These are phyloP conservation scores for Apiotrichum domesticum DNA, from an alignment of 1,284 basidiomycete species.

Conservation along the genomic window DNA sequence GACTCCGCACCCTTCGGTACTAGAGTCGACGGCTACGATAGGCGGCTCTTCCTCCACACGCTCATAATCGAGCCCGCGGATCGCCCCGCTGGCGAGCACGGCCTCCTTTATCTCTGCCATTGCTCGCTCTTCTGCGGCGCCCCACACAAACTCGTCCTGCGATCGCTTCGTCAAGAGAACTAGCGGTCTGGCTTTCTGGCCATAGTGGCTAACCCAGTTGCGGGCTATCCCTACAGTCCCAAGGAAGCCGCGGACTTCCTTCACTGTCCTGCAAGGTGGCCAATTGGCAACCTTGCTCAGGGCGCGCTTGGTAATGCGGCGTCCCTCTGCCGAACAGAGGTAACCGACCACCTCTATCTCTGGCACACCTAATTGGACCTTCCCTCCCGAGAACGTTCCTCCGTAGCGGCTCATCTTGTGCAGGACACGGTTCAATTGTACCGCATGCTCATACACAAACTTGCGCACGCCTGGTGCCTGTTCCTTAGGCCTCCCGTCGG, in stretches of 20 bases:
- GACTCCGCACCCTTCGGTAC: no score
- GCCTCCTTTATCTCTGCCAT: no score
- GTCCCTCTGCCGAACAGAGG: not conserved
- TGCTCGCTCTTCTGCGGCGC: no score
- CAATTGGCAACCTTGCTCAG: slow-evolving; percentile 1
- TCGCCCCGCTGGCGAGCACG: no score
- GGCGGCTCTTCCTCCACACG: no score
- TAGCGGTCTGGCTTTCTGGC: not conserved
- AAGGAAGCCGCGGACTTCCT: slow-evolving; percentile 1
- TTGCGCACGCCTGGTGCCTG: not conserved
- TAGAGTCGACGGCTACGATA: no score
- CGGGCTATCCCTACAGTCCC: slow-evolving; percentile 3
- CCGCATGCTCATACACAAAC: slow-evolving; percentile 7
- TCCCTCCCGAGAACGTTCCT: slow-evolving; percentile 9
- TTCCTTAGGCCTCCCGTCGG: not conserved
- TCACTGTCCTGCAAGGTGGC: not conserved
- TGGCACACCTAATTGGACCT: slow-evolving; percentile 1
- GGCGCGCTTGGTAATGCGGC: not conserved
- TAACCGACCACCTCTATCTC: slow-evolving; percentile 7
- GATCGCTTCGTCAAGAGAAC: no score
- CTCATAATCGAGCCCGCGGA: no score
- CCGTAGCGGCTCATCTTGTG: slow-evolving; percentile 11
- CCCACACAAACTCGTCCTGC: no score
- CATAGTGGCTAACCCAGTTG: slow-evolving; percentile 6
- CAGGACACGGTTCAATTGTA: slow-evolving; percentile 5